These are phyloP conservation scores for Botrytis porri DNA, from an alignment of 2,329 filamentous ascomycete genomes.

Conservation along the genomic window DNA sequence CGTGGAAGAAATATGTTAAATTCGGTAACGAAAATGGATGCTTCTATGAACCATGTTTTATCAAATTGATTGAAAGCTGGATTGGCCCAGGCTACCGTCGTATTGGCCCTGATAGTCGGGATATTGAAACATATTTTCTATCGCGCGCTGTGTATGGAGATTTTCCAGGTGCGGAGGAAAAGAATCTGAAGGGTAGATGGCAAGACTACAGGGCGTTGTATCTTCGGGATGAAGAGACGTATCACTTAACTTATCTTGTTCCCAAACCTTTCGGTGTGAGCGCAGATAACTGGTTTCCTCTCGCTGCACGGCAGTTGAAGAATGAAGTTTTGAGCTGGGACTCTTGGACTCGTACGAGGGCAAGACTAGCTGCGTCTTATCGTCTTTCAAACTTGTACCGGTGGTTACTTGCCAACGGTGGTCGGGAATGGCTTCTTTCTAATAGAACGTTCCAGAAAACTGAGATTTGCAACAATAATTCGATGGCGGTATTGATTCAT, in stretches of 20 bases:
- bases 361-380: not conserved
- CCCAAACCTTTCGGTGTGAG: not conserved
- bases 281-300: not conserved
- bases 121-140: not conserved
- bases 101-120: not conserved
- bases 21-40: not conserved
- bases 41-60: not conserved
- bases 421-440: not conserved
- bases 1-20: not conserved
- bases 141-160: not conserved
- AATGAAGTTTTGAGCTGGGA: not conserved
- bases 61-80: not conserved
- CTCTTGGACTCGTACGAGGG: too few species aligned
- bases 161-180: not conserved
- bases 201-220: not conserved
- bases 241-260: not conserved
- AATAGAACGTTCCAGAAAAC: not conserved
- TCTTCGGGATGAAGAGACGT: not conserved
- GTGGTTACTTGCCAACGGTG: not conserved
- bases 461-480: not conserved
- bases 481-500: not conserved
- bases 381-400: not conserved
- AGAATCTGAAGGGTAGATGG: not conserved
- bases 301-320: not conserved
- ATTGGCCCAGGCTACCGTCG: not conserved